These are phyloP conservation scores for Bimuria novae-zelandiae DNA, from an alignment of 2,329 filamentous ascomycete species.

Conservation along the genomic window DNA sequence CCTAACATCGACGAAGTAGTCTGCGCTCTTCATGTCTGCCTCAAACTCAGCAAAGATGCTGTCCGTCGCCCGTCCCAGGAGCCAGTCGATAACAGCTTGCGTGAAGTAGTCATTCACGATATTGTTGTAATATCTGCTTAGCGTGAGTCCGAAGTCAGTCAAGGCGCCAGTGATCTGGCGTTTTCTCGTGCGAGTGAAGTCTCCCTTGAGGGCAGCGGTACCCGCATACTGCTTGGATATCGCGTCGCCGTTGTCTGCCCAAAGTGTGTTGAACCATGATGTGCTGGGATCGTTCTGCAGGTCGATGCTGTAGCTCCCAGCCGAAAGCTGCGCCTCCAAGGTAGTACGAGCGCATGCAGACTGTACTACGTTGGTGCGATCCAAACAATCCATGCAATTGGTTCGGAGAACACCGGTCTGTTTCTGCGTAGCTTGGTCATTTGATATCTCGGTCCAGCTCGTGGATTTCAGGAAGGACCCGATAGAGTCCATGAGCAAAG, in stretches of 20 bases:
- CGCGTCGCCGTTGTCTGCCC: slow-evolving; percentile 97
- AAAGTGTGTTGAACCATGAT: slow-evolving; percentile 92
- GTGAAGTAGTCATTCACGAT: slow-evolving; percentile 98
- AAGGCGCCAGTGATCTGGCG: slow-evolving; percentile 88
- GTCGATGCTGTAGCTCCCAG: slow-evolving; percentile 76
- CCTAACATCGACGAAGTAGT: slow-evolving; percentile 84
- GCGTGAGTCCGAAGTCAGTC: slow-evolving; percentile 86
- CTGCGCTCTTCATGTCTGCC: slow-evolving; percentile 87
- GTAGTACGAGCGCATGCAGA: slow-evolving; percentile 85
- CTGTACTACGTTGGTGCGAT: slow-evolving; percentile 94
- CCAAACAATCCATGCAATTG: slow-evolving; percentile 98
- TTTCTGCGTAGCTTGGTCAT: slow-evolving; percentile 47
- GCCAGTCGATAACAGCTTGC: slow-evolving; percentile 91
- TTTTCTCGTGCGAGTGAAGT: slow-evolving; percentile 90
- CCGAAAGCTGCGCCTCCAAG: slow-evolving; percentile 76
- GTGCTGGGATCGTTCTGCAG: slow-evolving; percentile 77
- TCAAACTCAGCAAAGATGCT: slow-evolving; percentile 94
- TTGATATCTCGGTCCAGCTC: slow-evolving; percentile 69
- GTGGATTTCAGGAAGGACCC: slow-evolving; percentile 69
- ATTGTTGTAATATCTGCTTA: slow-evolving; percentile 80
- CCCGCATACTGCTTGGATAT: slow-evolving; percentile 96
- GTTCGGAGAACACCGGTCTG: slow-evolving; percentile 85
- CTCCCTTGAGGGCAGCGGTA: slow-evolving; percentile 92
- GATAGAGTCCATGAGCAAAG: slow-evolving; percentile 73
- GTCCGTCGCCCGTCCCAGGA: slow-evolving; percentile 84